Conservation (phyloP, 441 rosid species). For the Populus tomentosa region DNA sequence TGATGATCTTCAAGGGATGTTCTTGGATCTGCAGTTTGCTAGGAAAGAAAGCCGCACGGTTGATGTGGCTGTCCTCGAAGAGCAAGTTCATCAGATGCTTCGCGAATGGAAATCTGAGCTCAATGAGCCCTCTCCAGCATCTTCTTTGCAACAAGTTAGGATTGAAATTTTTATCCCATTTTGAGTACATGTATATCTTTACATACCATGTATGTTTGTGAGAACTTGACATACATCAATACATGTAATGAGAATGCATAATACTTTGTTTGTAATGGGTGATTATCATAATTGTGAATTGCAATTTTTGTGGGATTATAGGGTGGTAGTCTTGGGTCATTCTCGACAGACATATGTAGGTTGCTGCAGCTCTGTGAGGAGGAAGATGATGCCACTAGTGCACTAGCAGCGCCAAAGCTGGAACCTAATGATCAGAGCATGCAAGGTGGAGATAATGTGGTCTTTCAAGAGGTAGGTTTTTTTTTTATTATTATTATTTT, state of each 20-base stretch:
- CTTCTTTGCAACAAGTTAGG: slow-evolving; percentile 94
- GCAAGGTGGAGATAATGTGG: slow-evolving; percentile 43
- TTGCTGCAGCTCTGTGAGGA: slow-evolving; percentile 91
- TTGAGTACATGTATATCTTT: slow-evolving; percentile 15
- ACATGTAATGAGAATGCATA: not conserved
- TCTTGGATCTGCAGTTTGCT: slow-evolving; percentile 87
- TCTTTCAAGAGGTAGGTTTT: slow-evolving; percentile 54
- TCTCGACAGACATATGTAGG: slow-evolving; percentile 90
- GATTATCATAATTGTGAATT: slow-evolving; percentile 4
- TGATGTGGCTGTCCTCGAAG: slow-evolving; percentile 84
- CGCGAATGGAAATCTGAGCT: slow-evolving; percentile 99
- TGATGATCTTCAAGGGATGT: slow-evolving; percentile 92
- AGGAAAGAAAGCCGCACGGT: slow-evolving; percentile 76
- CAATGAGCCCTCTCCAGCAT: slow-evolving; percentile 95
- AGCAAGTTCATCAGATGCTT: slow-evolving; percentile 99
- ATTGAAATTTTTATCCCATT: slow-evolving; percentile 17
- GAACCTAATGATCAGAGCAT: slow-evolving; percentile 82
- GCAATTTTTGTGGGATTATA: slow-evolving; percentile 32
- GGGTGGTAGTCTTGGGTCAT: slow-evolving; percentile 87
- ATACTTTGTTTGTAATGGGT: not conserved
- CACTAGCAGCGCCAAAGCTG: slow-evolving; percentile 73
- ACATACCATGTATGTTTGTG: not conserved
- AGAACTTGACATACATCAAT: not conserved
- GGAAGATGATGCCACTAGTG: slow-evolving; percentile 97
- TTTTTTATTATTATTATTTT: not conserved